Evolutionary conservation across 371 early-diverging fungal genomes (phyloP).

Genomic region (Mortierella sp.): DNA sequence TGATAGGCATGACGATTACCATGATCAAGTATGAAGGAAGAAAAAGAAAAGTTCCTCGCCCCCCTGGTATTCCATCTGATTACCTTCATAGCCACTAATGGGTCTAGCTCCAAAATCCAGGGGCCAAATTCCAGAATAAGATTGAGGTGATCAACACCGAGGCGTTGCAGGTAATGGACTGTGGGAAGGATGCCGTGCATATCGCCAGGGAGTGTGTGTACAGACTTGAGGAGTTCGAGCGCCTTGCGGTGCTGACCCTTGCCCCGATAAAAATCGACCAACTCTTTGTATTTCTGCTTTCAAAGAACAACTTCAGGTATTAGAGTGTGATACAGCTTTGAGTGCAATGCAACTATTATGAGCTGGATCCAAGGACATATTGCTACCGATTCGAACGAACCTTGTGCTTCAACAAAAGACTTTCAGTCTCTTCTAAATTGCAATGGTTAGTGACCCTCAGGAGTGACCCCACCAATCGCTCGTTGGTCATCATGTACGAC

Average conservation of each 20-base stretch:
- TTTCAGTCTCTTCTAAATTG: conserved; percentile 86
- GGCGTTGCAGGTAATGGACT: conserved; percentile 81
- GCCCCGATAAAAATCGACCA: conserved; percentile 92
- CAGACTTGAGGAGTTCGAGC: conserved; percentile 75
- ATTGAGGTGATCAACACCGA: conserved; percentile 81
- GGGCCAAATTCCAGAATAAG: conserved; percentile 84
- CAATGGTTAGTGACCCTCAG: conserved; percentile 91
- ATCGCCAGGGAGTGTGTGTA: conserved; percentile 55
- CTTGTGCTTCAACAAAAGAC: conserved; percentile 78
- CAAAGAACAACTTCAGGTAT: background rate
- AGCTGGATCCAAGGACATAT: background rate
- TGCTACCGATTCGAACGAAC: conserved; percentile 38
- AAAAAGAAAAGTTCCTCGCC: too few species aligned
- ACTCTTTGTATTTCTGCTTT: conserved; percentile 79
- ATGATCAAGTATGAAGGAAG: too few species aligned
- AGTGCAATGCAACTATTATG: background rate
- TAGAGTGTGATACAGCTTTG: too few species aligned
- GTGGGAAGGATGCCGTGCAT: conserved; percentile 76
- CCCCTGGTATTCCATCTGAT: conserved; percentile 24
- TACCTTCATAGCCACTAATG: conserved; percentile 82
- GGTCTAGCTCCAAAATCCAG: conserved; percentile 82
- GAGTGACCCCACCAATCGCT: conserved; percentile 87
- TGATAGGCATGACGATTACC: background rate
- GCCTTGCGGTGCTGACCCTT: conserved; percentile 91
- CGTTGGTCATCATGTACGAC: conserved; percentile 83